These are phyloP conservation scores for Alternaria panax DNA, from an alignment of 2,329 filamentous ascomycete species.

Conservation along the genomic window DNA sequence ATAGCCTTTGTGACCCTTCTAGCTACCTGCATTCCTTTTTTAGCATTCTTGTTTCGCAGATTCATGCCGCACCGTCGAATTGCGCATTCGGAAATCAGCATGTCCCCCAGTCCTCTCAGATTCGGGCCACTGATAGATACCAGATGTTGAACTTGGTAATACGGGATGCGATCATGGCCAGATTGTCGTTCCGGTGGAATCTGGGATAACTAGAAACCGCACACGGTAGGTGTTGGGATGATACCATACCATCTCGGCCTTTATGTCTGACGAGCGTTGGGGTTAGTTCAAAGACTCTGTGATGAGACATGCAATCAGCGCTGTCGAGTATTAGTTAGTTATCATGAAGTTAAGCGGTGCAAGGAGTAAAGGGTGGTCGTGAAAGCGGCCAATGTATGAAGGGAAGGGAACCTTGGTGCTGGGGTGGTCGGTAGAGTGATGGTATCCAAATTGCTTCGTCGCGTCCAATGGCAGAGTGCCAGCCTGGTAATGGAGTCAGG, in stretches of 20 bases:
- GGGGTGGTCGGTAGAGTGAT: no score
- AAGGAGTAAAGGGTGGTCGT: not conserved
- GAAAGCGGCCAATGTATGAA: not conserved
- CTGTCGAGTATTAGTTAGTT: not conserved
- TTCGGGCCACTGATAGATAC: not conserved
- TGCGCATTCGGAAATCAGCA: not conserved
- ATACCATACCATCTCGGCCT: not conserved
- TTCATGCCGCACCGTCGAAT: not conserved
- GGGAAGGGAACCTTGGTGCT: not conserved
- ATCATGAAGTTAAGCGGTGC: not conserved
- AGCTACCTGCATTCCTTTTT: not conserved
- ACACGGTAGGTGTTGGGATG: not conserved
- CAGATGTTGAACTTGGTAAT: not conserved
- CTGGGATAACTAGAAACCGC: not conserved
- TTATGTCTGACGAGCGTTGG: not conserved
- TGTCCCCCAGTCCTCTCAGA: not conserved
- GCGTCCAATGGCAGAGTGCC: not conserved
- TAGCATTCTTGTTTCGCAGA: not conserved
- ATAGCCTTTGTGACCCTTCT: not conserved
- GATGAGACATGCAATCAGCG: not conserved
- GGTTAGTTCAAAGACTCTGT: not conserved
- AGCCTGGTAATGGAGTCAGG: not conserved
- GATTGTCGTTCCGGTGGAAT: rapidly evolving
- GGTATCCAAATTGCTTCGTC: not conserved
- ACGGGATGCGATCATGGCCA: not conserved